These are phyloP conservation scores for Nepenthes alata DNA, from an alignment of 179 eudicot species.

Conservation along the genomic window DNA sequence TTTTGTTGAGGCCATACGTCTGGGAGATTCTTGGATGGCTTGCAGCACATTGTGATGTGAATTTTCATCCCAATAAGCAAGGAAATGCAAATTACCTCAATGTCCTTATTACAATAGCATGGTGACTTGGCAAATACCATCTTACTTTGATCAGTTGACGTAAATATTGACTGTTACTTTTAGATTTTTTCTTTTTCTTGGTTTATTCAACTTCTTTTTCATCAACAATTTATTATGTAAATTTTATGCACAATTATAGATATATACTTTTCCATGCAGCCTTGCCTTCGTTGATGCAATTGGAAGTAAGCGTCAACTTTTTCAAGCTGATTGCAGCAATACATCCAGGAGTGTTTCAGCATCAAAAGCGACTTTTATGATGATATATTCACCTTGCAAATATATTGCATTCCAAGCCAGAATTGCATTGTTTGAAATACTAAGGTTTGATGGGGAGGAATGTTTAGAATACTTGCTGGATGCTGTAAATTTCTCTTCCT, in stretches of 20 bases:
- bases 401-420: conserved; percentile 46
- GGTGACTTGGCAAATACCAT: conserved; percentile 28
- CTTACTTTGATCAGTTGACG: background rate
- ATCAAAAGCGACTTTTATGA: conserved; percentile 57
- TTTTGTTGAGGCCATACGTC: conserved; percentile 42
- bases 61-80: conserved; percentile 25
- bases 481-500: conserved; percentile 24
- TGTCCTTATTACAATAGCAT: conserved; percentile 48
- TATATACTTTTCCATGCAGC: conserved; percentile 22
- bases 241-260: background rate
- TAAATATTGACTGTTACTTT: background rate
- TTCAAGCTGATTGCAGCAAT: conserved; percentile 23
- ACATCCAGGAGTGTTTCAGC: conserved; percentile 37
- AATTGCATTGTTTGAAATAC: conserved; percentile 31
- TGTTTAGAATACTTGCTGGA: conserved; percentile 29
- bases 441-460: conserved; percentile 29
- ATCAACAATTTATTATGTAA: background rate
- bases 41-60: conserved; percentile 49
- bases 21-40: conserved; percentile 86
- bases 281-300: conserved; percentile 45
- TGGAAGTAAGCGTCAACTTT: conserved; percentile 35
- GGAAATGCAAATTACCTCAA: conserved; percentile 26
- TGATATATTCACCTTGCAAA: conserved; percentile 72
- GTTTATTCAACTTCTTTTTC: background rate
- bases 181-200: background rate